phyloP scores from a whole-genome alignment of 352 stramenopile genomes.

The Globisporangium sylvaticum region DNA sequence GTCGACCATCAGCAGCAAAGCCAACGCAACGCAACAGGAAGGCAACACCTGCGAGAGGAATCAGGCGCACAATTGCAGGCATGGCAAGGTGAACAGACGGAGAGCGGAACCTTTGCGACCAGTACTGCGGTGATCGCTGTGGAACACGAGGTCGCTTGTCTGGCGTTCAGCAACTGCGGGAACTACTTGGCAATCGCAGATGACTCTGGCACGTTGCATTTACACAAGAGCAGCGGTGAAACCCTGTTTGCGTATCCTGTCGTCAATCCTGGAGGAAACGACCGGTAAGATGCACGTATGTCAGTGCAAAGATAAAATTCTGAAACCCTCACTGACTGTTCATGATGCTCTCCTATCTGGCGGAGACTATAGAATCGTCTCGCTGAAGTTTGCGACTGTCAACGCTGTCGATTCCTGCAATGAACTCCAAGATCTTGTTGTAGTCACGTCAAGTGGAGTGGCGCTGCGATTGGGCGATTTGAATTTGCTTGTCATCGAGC shows the following conservation, averaged over 20 bases:
- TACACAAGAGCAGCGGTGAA: slow-evolving; percentile 28
- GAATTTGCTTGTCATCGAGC: slow-evolving; percentile 27
- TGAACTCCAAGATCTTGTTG: slow-evolving; percentile 24
- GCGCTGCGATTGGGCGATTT: slow-evolving; percentile 25
- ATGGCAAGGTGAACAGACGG: neutral
- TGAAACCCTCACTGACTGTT: neutral
- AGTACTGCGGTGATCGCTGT: slow-evolving; percentile 10
- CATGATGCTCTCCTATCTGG: neutral
- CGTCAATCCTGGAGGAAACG: neutral
- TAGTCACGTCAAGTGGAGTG: slow-evolving; percentile 22
- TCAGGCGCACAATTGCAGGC: neutral
- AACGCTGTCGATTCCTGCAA: neutral
- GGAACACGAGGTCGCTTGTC: slow-evolving; percentile 15
- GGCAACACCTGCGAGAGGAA: neutral
- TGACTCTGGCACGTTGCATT: slow-evolving; percentile 17
- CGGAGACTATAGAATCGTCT: slow-evolving; percentile 3
- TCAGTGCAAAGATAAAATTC: neutral
- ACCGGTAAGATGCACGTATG: neutral
- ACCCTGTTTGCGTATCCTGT: slow-evolving; percentile 22
- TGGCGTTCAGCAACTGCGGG: slow-evolving; percentile 35
- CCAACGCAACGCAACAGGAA: neutral
- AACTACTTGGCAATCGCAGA: slow-evolving; percentile 32
- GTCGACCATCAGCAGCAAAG: slow-evolving; percentile 1
- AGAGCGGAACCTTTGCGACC: neutral
- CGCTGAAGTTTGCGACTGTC: slow-evolving; percentile 17